Base-by-base conservation (phyloP, 306 rosid species). In the Cicer chorassanicum region DNA sequence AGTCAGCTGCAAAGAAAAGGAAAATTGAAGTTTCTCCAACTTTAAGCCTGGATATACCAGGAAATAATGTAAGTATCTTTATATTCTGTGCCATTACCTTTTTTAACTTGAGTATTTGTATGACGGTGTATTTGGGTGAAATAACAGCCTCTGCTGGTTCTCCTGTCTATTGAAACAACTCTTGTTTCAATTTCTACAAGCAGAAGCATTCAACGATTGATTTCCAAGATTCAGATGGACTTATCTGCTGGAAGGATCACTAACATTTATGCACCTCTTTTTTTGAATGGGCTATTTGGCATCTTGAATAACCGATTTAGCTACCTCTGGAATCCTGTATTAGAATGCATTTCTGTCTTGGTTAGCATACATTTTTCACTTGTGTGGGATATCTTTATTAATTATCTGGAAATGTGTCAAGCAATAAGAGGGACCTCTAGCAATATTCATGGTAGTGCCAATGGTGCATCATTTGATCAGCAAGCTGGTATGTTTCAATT, bases 151-250 rank as follows among this genome's bases (percentile, higher is more conserved):
- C 81, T 94, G 42, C 83, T 65, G 80, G 83, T 87, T 12, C 88
- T 94, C 39, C 95, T 94, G 71, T 86, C 87, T 2, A 76, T 94
- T 56, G 97, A 94, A 86, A 84, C 87, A 55, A 91, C 92, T 63
- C 93, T 91, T 15, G 78, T 88, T 78, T 89, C 98, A 9, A 79
- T 91, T 46, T 84, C 87, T 60, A 84, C 93, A 42, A 88, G 91
- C 84, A 89, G 96, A 81, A 81, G 73, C 82, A 83, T 91, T 57
- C 88, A 85, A 68, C 83, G 84, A 42, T 71, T 88, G 70, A 88
- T 94, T 76, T 90, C 97, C 76, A 85, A 86, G 87, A 71, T 91
- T 65, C 98, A 93, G 70, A 93, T 79, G 94, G 84, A 75, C 64
- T 83, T 94, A 62, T 83, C 89, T 78, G 66, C 88, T 74, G 90